phyloP scores from a whole-genome alignment of 257 asterid genomes.

The Scutellaria galericulata region DNA sequence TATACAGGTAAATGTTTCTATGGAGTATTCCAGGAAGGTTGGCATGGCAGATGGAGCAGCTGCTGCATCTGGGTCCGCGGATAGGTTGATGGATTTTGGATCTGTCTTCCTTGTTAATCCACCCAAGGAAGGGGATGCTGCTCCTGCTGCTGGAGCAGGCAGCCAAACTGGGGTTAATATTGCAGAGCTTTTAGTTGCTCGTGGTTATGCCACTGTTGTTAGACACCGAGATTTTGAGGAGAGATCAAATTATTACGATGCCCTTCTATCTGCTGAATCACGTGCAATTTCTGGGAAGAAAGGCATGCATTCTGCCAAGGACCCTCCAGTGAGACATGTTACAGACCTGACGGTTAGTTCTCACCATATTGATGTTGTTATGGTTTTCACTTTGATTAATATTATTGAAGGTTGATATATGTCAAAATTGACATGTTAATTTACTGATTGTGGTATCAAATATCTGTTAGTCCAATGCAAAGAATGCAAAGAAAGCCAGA shows the following conservation, averaged over 20 bases:
- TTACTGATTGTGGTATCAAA: conserved; percentile 19
- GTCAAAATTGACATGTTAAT: conserved; percentile 1
- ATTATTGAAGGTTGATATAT: conserved; percentile 13
- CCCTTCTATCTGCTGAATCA: conserved; percentile 86
- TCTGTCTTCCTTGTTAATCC: conserved; percentile 70
- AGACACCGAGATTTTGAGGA: conserved; percentile 99
- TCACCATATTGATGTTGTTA: conserved; percentile 20
- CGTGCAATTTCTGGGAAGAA: conserved; percentile 88
- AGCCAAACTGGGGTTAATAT: conserved; percentile 67
- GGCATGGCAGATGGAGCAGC: conserved; percentile 70
- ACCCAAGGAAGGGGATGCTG: conserved; percentile 70
- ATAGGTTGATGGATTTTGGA: conserved; percentile 96
- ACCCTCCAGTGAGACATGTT: conserved; percentile 84
- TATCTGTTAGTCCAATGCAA: conserved; percentile 63
- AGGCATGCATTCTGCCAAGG: conserved; percentile 89
- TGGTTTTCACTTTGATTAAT: neutral
- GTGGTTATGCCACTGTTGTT: conserved; percentile 91
- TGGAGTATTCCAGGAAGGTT: conserved; percentile 97
- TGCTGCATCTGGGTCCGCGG: conserved; percentile 54
- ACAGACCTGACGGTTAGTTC: conserved; percentile 85
- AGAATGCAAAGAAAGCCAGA: conserved; percentile 79
- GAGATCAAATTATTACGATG: conserved; percentile 89
- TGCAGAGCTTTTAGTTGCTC: conserved; percentile 89
- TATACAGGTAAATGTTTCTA: conserved; percentile 85
- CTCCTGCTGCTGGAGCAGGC: conserved; percentile 56